phyloP scores from a whole-genome alignment of 2,329 filamentous ascomycete genomes.

The Apiospora hydei region DNA sequence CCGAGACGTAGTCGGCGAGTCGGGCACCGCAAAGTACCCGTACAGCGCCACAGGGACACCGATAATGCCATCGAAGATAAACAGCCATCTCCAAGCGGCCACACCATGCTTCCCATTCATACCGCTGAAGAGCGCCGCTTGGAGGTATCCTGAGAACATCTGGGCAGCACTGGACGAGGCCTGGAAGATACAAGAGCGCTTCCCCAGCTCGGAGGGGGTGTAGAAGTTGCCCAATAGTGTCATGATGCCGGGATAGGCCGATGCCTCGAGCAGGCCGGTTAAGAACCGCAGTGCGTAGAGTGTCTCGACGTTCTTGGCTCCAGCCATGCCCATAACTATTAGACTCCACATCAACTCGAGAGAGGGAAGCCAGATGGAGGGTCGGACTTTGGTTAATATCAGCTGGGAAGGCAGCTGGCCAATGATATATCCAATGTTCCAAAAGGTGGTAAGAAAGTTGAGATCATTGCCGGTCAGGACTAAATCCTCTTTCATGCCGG shows the following conservation, averaged over 20 bases:
- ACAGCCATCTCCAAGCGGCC: conserved; percentile 54
- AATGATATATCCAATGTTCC: conserved; percentile 34
- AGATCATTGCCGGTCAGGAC: conserved; percentile 36
- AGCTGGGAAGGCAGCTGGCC: not conserved
- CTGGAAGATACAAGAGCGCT: conserved; percentile 52
- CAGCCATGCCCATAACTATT: conserved; percentile 25
- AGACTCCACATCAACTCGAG: not conserved
- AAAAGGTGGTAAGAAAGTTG: conserved; percentile 34
- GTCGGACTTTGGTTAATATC: not conserved
- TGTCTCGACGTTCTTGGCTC: conserved; percentile 45
- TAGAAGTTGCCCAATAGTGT: conserved; percentile 54
- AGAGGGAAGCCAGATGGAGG: not conserved
- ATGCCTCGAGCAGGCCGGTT: conserved; percentile 48
- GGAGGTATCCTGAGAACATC: conserved; percentile 52
- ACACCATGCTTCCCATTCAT: conserved; percentile 47
- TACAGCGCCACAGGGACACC: conserved; percentile 42
- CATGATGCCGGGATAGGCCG: conserved; percentile 48
- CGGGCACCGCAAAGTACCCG: conserved; percentile 42
- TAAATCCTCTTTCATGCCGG: conserved; percentile 27
- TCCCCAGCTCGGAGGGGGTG: conserved; percentile 50
- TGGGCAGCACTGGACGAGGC: conserved; percentile 45
- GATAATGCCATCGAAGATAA: conserved; percentile 51
- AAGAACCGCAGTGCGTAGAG: conserved; percentile 53
- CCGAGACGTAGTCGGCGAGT: conserved; percentile 34
- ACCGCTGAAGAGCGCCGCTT: conserved; percentile 48